A percentile compares a stretch with the other conserved stretches of the same genome.
Conservation (phyloP, 179 eudicot genomes). For the Dionaea muscipula region DNA sequence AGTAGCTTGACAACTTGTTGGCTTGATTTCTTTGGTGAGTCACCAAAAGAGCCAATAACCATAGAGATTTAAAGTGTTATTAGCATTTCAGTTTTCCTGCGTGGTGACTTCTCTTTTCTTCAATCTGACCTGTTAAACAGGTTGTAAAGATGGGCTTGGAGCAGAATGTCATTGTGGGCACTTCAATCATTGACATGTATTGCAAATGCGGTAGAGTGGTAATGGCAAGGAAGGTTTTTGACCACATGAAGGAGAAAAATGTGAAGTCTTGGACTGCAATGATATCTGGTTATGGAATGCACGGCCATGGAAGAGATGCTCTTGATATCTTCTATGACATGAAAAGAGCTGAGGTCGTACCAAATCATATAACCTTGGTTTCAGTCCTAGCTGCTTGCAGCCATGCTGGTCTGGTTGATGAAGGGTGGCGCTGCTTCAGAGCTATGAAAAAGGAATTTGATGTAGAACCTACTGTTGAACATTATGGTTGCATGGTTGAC, state of each 20-base stretch:
- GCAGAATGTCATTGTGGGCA: conserved; percentile 45
- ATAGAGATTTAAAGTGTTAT: too few species aligned
- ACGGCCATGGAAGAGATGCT: conserved; percentile 51
- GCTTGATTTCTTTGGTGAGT: background rate
- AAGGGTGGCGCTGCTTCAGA: conserved; percentile 50
- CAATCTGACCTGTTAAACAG: conserved; percentile 11
- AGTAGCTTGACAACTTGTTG: background rate
- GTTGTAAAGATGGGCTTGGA: conserved; percentile 48
- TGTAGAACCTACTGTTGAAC: conserved; percentile 50
- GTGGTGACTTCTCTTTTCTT: background rate
- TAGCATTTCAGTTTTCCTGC: background rate
- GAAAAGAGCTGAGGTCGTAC: conserved; percentile 37
- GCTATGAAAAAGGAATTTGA: conserved; percentile 36
- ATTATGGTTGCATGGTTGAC: conserved; percentile 69
- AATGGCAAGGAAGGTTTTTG: conserved; percentile 47
- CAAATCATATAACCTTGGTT: conserved; percentile 50
- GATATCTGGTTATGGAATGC: conserved; percentile 62
- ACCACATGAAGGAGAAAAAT: conserved; percentile 46
- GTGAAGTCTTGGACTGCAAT: conserved; percentile 61
- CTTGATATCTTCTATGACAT: conserved; percentile 43
- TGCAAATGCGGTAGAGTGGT: conserved; percentile 59
- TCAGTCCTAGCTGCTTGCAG: conserved; percentile 67
- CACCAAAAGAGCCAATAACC: too few species aligned
- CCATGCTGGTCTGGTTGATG: conserved; percentile 64
- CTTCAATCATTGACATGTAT: conserved; percentile 63